phyloP scores from a whole-genome alignment of 2,329 filamentous ascomycete species.

The Nemania diffusa region DNA sequence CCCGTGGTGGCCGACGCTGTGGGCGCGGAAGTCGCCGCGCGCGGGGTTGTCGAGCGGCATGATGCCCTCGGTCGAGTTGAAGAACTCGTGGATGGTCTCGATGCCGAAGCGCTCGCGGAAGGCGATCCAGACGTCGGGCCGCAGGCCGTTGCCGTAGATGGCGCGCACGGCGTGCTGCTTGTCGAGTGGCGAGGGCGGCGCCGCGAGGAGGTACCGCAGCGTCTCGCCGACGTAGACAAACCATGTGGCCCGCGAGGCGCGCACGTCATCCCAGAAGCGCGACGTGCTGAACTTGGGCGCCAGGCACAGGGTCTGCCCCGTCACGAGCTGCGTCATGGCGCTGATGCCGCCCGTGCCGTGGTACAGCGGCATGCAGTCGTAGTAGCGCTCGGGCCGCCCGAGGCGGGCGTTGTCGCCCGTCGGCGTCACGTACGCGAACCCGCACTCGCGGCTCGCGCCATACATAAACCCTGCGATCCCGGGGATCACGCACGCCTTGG shows the following conservation, averaged over 20 bases:
- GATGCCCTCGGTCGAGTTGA: conserved; percentile 80
- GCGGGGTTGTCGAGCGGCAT: conserved; percentile 70
- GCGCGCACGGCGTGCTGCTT: conserved; percentile 65
- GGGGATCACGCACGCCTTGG: conserved; percentile 75
- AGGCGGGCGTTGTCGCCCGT: conserved; percentile 41
- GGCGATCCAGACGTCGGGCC: conserved; percentile 74
- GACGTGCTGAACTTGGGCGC: conserved; percentile 75
- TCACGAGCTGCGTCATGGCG: conserved; percentile 64
- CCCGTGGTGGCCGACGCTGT: conserved; percentile 78
- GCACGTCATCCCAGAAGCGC: conserved; percentile 77
- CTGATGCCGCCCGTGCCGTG: conserved; percentile 77
- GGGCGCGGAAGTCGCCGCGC: conserved; percentile 69
- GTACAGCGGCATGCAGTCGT: conserved; percentile 80
- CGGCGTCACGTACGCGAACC: conserved; percentile 46
- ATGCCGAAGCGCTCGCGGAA: conserved; percentile 74
- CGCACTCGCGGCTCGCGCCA: conserved; percentile 47
- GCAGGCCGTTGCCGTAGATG: conserved; percentile 74
- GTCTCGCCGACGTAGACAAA: conserved; percentile 85
- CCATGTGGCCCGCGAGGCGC: conserved; percentile 72
- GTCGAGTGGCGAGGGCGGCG: conserved; percentile 71
- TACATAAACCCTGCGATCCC: conserved; percentile 54
- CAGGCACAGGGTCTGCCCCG: conserved; percentile 67
- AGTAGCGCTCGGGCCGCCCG: conserved; percentile 67
- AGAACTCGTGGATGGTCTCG: conserved; percentile 75
- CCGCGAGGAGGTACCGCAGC: conserved; percentile 76